Evolutionary conservation across 1,139 yeast genomes (phyloP).

Genomic region (Saccharomyces hybrid): DNA sequence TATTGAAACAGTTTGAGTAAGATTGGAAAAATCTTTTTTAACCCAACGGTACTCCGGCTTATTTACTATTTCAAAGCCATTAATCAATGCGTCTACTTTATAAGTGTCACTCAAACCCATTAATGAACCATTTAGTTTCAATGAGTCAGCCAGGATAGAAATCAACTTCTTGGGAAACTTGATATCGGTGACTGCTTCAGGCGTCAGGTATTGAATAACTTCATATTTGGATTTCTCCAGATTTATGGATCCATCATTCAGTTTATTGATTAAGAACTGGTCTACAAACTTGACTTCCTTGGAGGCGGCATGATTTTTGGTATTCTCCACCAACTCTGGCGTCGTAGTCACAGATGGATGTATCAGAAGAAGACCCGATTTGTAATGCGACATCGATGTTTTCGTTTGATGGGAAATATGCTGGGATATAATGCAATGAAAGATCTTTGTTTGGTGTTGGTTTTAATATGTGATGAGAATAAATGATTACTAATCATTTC

Average conservation of each 20-base stretch:
- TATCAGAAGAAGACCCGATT: slow-evolving; percentile 44
- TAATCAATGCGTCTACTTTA: slow-evolving; percentile 29
- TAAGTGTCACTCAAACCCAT: slow-evolving; percentile 27
- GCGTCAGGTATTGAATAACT: slow-evolving; percentile 52
- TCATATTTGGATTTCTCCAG: slow-evolving; percentile 41
- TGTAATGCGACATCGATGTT: slow-evolving; percentile 13
- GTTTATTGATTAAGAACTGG: slow-evolving; percentile 53
- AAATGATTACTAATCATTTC: not conserved
- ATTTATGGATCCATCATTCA: slow-evolving; percentile 49
- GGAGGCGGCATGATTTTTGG: slow-evolving; percentile 32
- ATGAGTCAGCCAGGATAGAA: slow-evolving; percentile 16
- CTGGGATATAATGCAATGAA: not conserved
- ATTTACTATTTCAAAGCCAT: slow-evolving; percentile 23
- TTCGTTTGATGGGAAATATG: not conserved
- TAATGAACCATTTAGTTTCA: slow-evolving; percentile 21
- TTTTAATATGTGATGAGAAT: not conserved
- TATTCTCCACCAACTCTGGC: slow-evolving; percentile 40
- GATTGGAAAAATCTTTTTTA: slow-evolving; percentile 10
- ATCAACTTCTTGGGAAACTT: slow-evolving; percentile 27
- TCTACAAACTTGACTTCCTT: slow-evolving; percentile 19
- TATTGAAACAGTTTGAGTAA: slow-evolving; percentile 5
- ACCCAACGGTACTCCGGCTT: slow-evolving; percentile 23
- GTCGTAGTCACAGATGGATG: slow-evolving; percentile 70
- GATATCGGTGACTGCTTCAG: slow-evolving; percentile 36
- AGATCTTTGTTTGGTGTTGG: not conserved